These are phyloP conservation scores for Pistacia atlantica DNA, from an alignment of 345 rosid genomes.

Conservation along the genomic window DNA sequence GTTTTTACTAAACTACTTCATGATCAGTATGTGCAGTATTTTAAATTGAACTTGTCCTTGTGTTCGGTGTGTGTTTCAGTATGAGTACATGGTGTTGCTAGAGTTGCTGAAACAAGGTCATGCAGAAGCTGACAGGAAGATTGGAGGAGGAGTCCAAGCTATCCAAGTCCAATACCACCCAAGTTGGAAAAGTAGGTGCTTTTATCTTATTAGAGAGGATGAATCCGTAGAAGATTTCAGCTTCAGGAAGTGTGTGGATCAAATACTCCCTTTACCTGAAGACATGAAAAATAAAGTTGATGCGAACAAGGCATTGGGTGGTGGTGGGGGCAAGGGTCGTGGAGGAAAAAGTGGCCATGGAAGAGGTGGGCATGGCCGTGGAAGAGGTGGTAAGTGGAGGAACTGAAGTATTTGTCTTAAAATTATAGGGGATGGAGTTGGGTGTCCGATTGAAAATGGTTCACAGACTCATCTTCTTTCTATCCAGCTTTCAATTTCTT, in stretches of 20 bases:
- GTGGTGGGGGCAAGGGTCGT: conserved; percentile 45
- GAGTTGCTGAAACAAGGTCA: conserved; percentile 88
- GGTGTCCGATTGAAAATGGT: neutral
- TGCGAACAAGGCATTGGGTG: conserved; percentile 42
- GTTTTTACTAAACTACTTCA: conserved; percentile 9
- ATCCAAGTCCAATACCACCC: conserved; percentile 84
- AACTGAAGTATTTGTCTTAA: conserved; percentile 18
- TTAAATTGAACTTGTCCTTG: neutral
- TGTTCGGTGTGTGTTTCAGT: conserved; percentile 43
- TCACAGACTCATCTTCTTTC: neutral
- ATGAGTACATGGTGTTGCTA: conserved; percentile 72
- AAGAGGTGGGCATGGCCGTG: conserved; percentile 45
- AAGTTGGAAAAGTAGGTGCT: conserved; percentile 70
- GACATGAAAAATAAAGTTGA: conserved; percentile 61
- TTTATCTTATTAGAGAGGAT: conserved; percentile 82
- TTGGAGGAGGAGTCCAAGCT: conserved; percentile 68
- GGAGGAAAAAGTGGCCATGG: conserved; percentile 61
- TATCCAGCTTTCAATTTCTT: conserved; percentile 2
- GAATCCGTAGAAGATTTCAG: conserved; percentile 82
- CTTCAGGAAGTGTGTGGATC: conserved; percentile 95
- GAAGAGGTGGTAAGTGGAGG: conserved; percentile 47
- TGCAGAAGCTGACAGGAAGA: conserved; percentile 74
- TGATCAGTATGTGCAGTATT: neutral
- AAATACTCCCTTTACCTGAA: conserved; percentile 84
- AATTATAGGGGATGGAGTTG: neutral